Percentiles rank a stretch among this genome's conserved stretches.
These are phyloP conservation scores for Pseudozyma sp. DNA, from an alignment of 1,284 basidiomycete genomes.

Conservation along the genomic window DNA sequence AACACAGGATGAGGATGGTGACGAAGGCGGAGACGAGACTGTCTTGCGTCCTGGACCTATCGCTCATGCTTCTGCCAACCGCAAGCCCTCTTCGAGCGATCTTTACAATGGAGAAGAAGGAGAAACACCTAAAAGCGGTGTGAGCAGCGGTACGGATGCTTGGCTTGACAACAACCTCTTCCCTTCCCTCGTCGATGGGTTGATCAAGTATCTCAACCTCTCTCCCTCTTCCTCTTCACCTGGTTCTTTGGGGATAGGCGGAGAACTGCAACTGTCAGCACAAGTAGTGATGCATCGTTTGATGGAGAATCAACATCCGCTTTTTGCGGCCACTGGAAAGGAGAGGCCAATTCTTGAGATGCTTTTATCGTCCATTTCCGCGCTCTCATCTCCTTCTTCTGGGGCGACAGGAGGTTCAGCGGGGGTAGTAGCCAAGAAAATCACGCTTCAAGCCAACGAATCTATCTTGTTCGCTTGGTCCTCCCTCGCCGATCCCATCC, in stretches of 20 bases:
- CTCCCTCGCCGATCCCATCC: conserved; percentile 34
- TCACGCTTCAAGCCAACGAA: conserved; percentile 33
- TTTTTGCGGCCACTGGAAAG: conserved; percentile 21
- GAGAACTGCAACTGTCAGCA: conserved; percentile 37
- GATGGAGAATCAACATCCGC: conserved; percentile 50
- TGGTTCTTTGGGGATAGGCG: neutral
- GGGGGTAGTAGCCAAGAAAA: conserved; percentile 23
- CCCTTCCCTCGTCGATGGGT: conserved; percentile 9
- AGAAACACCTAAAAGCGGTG: neutral
- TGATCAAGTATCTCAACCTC: conserved; percentile 20
- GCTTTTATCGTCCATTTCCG: neutral
- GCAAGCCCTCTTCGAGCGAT: neutral
- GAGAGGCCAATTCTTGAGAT: conserved; percentile 43
- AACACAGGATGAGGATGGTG: conserved; percentile 3
- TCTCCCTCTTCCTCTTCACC: neutral
- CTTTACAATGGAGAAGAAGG: neutral
- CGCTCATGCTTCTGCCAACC: conserved; percentile 8
- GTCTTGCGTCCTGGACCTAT: conserved; percentile 20
- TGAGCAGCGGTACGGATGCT: conserved; percentile 10
- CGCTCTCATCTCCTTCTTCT: neutral
- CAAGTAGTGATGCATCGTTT: conserved; percentile 52
- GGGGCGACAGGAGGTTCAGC: neutral
- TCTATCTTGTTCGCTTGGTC: conserved; percentile 28
- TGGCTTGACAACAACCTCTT: conserved; percentile 50
- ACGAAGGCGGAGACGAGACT: conserved; percentile 30